A percentile compares a stretch with the other conserved stretches of the same genome.
phyloP scores from a whole-genome alignment of 306 rosid species.

The Trifolium pratense region DNA sequence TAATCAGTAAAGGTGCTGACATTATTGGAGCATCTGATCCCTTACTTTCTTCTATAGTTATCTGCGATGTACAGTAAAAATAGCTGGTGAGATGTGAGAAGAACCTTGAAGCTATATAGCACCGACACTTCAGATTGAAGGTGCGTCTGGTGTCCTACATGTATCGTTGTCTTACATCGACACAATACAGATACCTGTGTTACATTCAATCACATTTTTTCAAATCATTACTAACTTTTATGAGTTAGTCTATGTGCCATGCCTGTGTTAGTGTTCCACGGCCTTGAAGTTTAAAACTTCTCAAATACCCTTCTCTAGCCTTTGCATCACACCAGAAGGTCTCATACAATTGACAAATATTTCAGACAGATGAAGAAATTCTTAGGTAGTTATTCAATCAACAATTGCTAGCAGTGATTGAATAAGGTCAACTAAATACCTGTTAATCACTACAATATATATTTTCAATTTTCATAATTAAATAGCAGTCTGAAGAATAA shows the following conservation, averaged over 20 bases:
- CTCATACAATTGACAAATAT: conserved; percentile 10
- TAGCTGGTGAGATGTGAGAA: background rate
- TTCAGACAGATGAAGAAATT: conserved; percentile 24
- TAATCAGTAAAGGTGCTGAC: conserved; percentile 60
- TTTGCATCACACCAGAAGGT: conserved; percentile 18
- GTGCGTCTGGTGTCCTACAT: background rate
- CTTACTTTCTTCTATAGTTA: conserved; percentile 61
- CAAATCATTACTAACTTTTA: background rate
- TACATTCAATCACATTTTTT: background rate
- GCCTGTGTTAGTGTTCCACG: background rate
- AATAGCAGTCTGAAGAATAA: too few relatives aligned
- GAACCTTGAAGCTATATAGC: conserved; percentile 16
- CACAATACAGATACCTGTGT: background rate
- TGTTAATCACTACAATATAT: too few relatives aligned
- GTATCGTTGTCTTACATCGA: background rate
- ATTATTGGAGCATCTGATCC: conserved; percentile 85
- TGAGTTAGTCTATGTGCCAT: background rate
- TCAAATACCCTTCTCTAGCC: conserved; percentile 20
- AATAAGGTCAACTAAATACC: too few relatives aligned
- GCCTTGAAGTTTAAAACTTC: conserved; percentile 3
- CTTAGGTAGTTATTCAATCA: background rate
- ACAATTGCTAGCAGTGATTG: too few relatives aligned
- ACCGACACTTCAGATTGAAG: background rate
- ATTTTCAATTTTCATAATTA: too few relatives aligned
- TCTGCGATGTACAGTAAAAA: conserved; percentile 54